Base-by-base conservation (phyloP, 2,329 filamentous ascomycete species). In the Talaromyces rugulosus region DNA sequence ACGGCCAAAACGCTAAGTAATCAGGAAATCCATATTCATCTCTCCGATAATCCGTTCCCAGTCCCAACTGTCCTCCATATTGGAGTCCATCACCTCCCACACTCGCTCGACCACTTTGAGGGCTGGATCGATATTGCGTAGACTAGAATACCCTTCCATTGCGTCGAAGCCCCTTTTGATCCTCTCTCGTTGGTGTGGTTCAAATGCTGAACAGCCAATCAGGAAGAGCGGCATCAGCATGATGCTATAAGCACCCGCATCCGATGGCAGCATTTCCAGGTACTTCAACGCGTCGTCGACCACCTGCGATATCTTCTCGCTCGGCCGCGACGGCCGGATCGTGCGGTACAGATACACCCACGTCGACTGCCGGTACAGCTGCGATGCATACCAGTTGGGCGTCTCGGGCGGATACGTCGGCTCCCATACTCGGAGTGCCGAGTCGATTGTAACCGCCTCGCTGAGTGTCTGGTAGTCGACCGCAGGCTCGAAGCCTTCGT, bases 401-500 rank as follows among this genome's bases (percentile, higher is more conserved):
- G 81, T 80, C 50, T 81, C 79, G 1, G 78, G 75, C 11, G 76
- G 69, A 62, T 85, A 82, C 0, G 77, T 79, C 2, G 91, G 90
- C 28, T 84, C 82, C 92, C 92, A 96, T 14, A 85, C 83, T 5
- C 87, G 83, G 58, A 96, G 88, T 5, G 85, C 87, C 14, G 83
- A 83, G 66, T 96, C 89, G 68, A 96, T 92, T 58, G 88, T 85
- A 5, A 89, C 87, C 0, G 90, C 91, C 53, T 86, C 85, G 68
- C 87, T 89, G 9, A 95, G 79, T 11, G 87, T 88, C 28, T 84
- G 82, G 70, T 92, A 92, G 73, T 92, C 88, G 50, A 93, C 87
- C 0, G 85, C 81, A 0, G 89, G 90, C 58, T 91, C 87, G 2
- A 85, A 77, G 3, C 85, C 78, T 59, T 83, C 71, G 59, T 81